Base-by-base conservation (phyloP, 1,284 basidiomycete genomes). In the Ustilago xerochloae region DNA sequence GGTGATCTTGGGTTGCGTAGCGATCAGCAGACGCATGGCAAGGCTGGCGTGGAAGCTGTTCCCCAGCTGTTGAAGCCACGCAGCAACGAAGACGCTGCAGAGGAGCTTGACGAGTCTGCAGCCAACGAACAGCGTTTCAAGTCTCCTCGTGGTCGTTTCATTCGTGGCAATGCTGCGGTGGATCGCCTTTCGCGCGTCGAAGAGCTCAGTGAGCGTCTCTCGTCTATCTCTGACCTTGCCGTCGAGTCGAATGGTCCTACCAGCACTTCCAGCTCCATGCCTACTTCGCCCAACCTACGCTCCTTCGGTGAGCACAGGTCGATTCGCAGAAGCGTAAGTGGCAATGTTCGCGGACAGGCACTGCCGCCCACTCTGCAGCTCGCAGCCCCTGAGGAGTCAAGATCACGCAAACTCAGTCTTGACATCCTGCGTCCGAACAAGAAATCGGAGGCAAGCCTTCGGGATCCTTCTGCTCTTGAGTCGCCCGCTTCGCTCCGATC, bases 151-250 rank as follows among this genome's bases (percentile, higher is more conserved):
- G 56, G 60, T 7, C 69, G 69, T 30, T 63, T 71, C 53, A 71
- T 65, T 26, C 63, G 63, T 20, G 39, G 49, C 36, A 47, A 59
- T 13, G 9, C 52, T 24, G 4, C 39, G 0, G 53, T 30, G 20
- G 69, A 72, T 28, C 56, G 69, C 26, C 69, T 67, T 6, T 72
- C 69, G 22, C 63, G 69, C 16, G 69, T 72, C 0, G 69, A 72
- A 36, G 69, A 72, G 48, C 36, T 56, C 30, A 66, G 69, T 49
- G 60, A 67, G 36, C 60, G 63, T 16, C 41, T 59, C 9, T 72
- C 60, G 20, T 59, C 55, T 12, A 47, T 55, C 13, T 13, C 56
- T 7, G 63, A 66, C 16, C n/a, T 24, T 16, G 33, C 28, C 13
- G 33, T 26, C n/a, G 59, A 65, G 5, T 6, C 46, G 10, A 46